A percentile compares a stretch with the other conserved stretches of the same genome.
phyloP scores from a whole-genome alignment of 371 early-diverging fungal species.

The Circinella umbellata region DNA sequence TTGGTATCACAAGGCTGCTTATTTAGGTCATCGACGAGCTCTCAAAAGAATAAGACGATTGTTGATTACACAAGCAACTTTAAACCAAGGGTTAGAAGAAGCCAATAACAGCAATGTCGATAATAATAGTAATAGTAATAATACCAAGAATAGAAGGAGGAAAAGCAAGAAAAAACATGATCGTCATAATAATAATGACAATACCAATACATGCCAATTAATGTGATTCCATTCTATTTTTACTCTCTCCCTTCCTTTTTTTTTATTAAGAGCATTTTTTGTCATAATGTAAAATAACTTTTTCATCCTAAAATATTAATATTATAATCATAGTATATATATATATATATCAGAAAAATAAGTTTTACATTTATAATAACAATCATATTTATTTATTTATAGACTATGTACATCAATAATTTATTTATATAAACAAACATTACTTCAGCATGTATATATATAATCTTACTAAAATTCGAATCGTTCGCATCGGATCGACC shows the following conservation, averaged over 20 bases:
- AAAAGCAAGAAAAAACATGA: not conserved
- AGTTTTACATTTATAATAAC: no score
- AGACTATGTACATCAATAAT: not conserved
- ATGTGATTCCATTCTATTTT: not conserved
- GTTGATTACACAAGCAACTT: not conserved
- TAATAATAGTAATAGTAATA: not conserved
- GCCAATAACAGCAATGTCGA: not conserved
- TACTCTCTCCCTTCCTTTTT: no score
- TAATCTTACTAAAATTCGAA: constrained; percentile 28
- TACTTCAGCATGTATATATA: not conserved
- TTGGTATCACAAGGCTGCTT: constrained; percentile 79
- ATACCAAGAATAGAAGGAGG: not conserved
- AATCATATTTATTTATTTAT: not conserved
- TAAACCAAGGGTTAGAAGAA: not conserved
- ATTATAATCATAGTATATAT: not conserved
- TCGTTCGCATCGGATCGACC: constrained; percentile 38
- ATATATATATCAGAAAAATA: not conserved
- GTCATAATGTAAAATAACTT: no score
- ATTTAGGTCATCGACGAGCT: constrained; percentile 58
- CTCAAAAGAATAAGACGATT: not conserved
- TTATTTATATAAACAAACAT: not conserved
- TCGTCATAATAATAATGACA: not conserved
- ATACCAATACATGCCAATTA: not conserved
- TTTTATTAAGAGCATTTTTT: no score
- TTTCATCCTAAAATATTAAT: no score